Evolutionary conservation across 139 green algal species (phyloP), one percentile per base, ranked within the genome.

Genomic region (Nannochloris sp.): DNA sequence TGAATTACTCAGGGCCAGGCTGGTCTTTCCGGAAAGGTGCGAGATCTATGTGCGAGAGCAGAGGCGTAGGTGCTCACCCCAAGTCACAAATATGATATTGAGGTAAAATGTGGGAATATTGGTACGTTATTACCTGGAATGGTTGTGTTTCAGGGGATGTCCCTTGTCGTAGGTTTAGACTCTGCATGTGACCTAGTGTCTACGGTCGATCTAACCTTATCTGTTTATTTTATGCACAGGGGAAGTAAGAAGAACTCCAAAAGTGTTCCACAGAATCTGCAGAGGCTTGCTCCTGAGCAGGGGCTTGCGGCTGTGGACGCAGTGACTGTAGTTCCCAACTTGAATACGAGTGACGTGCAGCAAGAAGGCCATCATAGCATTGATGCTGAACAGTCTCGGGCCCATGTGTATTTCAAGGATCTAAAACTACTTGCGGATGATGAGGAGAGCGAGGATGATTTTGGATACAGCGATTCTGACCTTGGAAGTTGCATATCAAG

Each of bases 391-490:
- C 33, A 40, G 11, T 40, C 60, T 13, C 14, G 14, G 36, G 33
- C 60, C 33, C 59, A 65, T 49, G 31, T 75, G 16, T 66, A 72
- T 31, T 78, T 82, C 31, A 75, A 82, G 50, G 77, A 83, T 58
- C 65, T 83, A n/a, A 83, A 79, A 57, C 56, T 81, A 55, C 30
- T 74, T 46, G 70, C 59, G 5, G 31, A 63, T 20, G 25, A 67
- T 43, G 40, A 76, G 16, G 44, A 69, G 8, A 14, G 13, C 9
- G 57, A 78, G 45, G 30, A 58, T 10, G 62, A 72, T 8, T 40
- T 40, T 40, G 33, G 33, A 40, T 40, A 40, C 33, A 40, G 33
- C 33, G 33, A 13, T 40, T 40, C 33, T 40, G 33, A 40, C 8
- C 33, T 40, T 40, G 33, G 33, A 40, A 40, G 33, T 40, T 40